Conservation (phyloP, 2,329 filamentous ascomycete species). For the Pseudohalonectria lignicola region DNA sequence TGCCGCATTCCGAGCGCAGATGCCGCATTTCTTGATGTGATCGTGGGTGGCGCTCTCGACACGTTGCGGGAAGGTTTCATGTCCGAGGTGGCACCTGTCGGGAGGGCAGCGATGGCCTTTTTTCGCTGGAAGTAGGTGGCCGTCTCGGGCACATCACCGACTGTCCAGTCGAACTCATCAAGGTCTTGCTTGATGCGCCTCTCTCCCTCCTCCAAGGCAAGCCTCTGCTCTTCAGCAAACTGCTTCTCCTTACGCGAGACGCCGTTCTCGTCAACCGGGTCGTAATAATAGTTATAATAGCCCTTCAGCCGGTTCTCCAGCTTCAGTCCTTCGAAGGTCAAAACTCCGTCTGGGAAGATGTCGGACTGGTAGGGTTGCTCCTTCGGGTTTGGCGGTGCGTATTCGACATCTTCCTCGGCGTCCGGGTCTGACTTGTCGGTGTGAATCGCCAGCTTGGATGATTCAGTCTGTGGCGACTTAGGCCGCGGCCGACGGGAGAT, state of each 20-base stretch:
- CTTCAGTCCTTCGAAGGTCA: conserved; percentile 48
- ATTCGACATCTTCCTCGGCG: conserved; percentile 72
- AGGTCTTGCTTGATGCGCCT: conserved; percentile 57
- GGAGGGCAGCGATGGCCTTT: conserved; percentile 11
- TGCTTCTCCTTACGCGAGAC: conserved; percentile 51
- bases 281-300: conserved; percentile 49
- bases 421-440: conserved; percentile 36
- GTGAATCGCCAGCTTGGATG: conserved; percentile 53
- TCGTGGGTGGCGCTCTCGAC: conserved; percentile 29
- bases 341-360: conserved; percentile 45
- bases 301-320: conserved; percentile 48
- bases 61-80: conserved; percentile 3
- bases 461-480: conserved; percentile 37
- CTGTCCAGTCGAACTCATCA: conserved; percentile 50
- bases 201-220: conserved; percentile 43
- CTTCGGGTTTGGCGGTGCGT: conserved; percentile 66
- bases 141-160: conserved; percentile 41
- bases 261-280: conserved; percentile 57
- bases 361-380: conserved; percentile 61
- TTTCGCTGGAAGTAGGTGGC: conserved; percentile 23
- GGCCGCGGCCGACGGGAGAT: conserved; percentile 48
- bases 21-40: conserved; percentile 44
- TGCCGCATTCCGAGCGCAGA: conserved; percentile 34
- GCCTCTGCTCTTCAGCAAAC: conserved; percentile 40
- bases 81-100: conserved; percentile 7